These are phyloP conservation scores for Zygosaccharomyces pseudobailii DNA, from an alignment of 1,139 yeast species.

Conservation along the genomic window DNA sequence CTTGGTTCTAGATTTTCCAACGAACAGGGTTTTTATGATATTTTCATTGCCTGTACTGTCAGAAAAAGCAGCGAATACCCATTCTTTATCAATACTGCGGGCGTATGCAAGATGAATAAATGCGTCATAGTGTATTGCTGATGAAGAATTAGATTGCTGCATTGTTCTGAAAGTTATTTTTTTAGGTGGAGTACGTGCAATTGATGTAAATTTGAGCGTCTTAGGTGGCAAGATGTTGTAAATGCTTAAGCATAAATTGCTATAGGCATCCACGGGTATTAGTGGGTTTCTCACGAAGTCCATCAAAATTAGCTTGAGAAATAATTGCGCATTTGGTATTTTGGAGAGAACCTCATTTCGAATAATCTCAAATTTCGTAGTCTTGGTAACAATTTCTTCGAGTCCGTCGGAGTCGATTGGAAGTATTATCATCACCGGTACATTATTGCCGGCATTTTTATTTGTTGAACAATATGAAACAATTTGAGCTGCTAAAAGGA, in stretches of 20 bases:
- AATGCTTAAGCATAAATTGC: constrained; percentile 53
- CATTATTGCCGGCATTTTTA: constrained; percentile 27
- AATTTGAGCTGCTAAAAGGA: constrained; percentile 46
- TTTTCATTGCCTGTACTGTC: constrained; percentile 73
- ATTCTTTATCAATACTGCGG: constrained; percentile 69
- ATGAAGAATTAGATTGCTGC: constrained; percentile 36
- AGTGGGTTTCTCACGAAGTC: constrained; percentile 43
- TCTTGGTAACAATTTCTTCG: constrained; percentile 45
- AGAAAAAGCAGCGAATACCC: constrained; percentile 88
- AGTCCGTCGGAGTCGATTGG: constrained; percentile 35
- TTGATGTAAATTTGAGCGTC: constrained; percentile 29
- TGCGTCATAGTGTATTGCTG: constrained; percentile 56
- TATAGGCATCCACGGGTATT: constrained; percentile 28
- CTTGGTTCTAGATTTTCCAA: constrained; percentile 41
- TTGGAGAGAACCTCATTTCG: constrained; percentile 38
- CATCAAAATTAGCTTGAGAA: constrained; percentile 56
- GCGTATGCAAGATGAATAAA: constrained; percentile 84
- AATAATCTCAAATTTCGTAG: constrained; percentile 47
- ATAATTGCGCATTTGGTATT: constrained; percentile 43
- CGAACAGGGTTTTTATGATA: constrained; percentile 64
- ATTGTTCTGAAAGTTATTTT: constrained; percentile 49
- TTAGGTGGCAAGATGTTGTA: constrained; percentile 55
- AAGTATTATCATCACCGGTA: constrained; percentile 33
- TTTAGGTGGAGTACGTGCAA: constrained; percentile 34
- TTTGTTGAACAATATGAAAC: constrained; percentile 36